Base-by-base conservation (phyloP, 2,329 filamentous ascomycete genomes). In the Penicillium palitans region DNA sequence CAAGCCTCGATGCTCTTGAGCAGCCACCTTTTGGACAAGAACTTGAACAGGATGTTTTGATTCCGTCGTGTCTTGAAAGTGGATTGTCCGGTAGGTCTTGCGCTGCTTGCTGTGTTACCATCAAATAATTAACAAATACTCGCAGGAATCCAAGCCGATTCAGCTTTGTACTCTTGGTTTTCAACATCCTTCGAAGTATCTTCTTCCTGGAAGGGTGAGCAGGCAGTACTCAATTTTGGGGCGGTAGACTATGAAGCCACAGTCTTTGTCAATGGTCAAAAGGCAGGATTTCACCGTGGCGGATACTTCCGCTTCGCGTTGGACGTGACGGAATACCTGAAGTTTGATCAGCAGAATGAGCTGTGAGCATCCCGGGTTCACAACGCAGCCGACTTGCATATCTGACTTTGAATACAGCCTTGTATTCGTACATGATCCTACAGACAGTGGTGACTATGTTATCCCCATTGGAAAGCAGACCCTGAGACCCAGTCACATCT, bases 401-500 rank as follows among this genome's bases (percentile, higher is more conserved):
- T 4, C 55, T 54, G 31, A 60, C 19, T 6, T 35, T 5, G 4
- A 5, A 40, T 21, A 17, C 39, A 87, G 84, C 6, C 76, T 85
- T 24, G 84, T 90, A 2, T 87, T 86, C 64, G 87, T 88, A 0
- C 83, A 84, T 53, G 88, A 90, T 60, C 88, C 88, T 0, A 90
- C 88, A 0, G 87, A 90, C 65, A 68, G 71, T 31, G 77, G 78
- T 2, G 72, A 74, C 6, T 77, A 79, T 57, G 80, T 86, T 13
- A 86, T 88, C 42, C 87, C 87, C 0, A 80, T 88, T 44, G 88
- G 88, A 61, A 89, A 90, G 69, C 87, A 89, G 70, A 83, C 81
- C 0, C 68, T 81, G 0, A 74, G 72, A 0, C 84, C 83, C 2
- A 64, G 61, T 19, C 71, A 73, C 64, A 90, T 90, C 59, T 90